A percentile compares a stretch with the other conserved stretches of the same genome.
Conservation (phyloP, 306 rosid genomes). For the Castanea sativa region DNA sequence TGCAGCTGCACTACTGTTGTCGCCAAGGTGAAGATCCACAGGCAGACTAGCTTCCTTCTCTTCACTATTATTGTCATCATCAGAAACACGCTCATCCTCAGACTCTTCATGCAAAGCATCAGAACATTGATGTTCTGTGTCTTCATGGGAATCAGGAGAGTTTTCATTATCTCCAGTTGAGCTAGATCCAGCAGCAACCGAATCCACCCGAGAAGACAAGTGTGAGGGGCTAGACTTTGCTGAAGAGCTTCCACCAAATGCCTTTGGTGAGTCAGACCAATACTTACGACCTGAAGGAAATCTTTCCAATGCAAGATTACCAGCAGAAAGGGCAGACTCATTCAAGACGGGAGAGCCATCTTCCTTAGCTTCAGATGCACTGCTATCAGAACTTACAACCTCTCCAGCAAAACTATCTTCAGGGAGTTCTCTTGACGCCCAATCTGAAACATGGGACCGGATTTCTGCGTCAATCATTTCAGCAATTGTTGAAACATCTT, state of each 20-base stretch:
- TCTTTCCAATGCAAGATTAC: constrained; percentile 63
- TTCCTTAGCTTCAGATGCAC: constrained; percentile 37
- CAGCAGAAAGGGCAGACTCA: constrained; percentile 28
- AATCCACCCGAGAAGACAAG: constrained; percentile 32
- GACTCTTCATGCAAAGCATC: constrained; percentile 18
- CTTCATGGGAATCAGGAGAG: constrained; percentile 9
- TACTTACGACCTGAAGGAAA: constrained; percentile 91
- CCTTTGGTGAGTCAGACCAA: constrained; percentile 90
- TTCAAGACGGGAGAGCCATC: constrained; percentile 36
- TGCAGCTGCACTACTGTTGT: constrained; percentile 21
- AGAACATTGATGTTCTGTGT: constrained; percentile 18
- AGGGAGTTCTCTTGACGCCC: constrained; percentile 43
- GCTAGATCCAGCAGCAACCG: constrained; percentile 18
- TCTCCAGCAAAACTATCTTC: constrained; percentile 30
- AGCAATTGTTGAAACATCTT: constrained; percentile 86
- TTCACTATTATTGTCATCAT: constrained; percentile 4
- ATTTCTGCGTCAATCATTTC: constrained; percentile 79
- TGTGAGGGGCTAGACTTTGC: constrained; percentile 38
- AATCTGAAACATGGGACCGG: constrained; percentile 59
- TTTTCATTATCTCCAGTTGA: constrained; percentile 14
- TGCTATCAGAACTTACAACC: constrained; percentile 24
- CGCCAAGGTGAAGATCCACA: constrained; percentile 22
- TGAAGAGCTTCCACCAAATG: constrained; percentile 55
- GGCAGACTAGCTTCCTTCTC: constrained; percentile 29
- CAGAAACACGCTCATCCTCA: constrained; percentile 14